Evolutionary conservation across 768 basidiomycete genomes (phyloP).

Genomic region (Lactifluus echinatus): DNA sequence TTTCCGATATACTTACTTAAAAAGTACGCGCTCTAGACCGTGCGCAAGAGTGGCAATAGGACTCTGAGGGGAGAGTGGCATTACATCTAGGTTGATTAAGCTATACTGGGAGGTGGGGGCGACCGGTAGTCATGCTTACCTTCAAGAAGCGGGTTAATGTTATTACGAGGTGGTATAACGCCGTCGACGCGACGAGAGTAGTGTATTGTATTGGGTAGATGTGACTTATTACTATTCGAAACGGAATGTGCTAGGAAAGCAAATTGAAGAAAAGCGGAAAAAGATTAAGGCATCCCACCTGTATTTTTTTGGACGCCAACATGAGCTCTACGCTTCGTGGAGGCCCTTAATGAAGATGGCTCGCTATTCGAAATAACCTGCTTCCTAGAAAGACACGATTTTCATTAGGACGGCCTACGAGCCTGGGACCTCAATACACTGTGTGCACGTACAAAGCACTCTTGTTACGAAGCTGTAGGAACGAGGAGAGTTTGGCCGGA

Average conservation of each 20-base stretch:
- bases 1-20: constrained; percentile 46
- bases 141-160: constrained; percentile 8
- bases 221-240: background rate
- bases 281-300: background rate
- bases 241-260: background rate
- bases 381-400: background rate
- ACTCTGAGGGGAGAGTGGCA: constrained; percentile 35
- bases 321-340: background rate
- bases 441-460: background rate
- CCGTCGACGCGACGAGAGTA: constrained; percentile 22
- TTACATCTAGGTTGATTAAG: constrained; percentile 32
- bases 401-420: background rate
- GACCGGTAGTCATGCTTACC: background rate
- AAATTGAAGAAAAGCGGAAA: background rate
- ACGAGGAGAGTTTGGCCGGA: background rate
- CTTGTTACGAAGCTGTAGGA: background rate
- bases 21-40: constrained; percentile 60
- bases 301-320: background rate
- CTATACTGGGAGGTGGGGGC: background rate
- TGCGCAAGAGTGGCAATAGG: constrained; percentile 58
- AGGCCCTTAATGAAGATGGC: background rate
- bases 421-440: background rate
- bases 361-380: background rate
- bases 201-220: background rate
- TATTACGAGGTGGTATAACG: constrained; percentile 14